These are phyloP conservation scores for Pseudoscleropodium purum DNA, from an alignment of 225 moss, liverwort and hornwort species.

Conservation along the genomic window DNA sequence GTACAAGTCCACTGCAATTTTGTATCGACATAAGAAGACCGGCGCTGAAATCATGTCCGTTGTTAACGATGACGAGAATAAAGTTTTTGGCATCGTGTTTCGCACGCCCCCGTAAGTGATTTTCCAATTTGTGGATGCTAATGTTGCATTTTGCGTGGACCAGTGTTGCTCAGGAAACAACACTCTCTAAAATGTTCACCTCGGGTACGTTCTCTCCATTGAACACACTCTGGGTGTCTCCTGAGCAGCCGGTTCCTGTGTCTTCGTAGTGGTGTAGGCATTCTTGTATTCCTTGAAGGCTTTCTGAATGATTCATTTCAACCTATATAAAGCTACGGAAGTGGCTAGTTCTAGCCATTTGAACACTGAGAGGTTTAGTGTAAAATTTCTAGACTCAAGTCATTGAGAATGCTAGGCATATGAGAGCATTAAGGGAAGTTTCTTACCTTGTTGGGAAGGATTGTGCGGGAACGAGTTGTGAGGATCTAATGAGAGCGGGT, in stretches of 20 bases:
- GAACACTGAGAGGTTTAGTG: neutral
- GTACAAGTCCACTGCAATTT: conserved; percentile 86
- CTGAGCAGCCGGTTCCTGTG: neutral
- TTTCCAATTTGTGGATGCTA: neutral
- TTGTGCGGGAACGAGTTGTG: neutral
- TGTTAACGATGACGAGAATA: conserved; percentile 89
- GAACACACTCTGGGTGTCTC: neutral
- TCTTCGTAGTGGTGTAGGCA: neutral
- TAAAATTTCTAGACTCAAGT: no score
- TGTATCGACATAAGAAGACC: conserved; percentile 89
- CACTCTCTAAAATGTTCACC: neutral
- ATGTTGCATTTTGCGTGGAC: neutral
- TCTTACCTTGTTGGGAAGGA: neutral
- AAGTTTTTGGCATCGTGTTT: conserved; percentile 96
- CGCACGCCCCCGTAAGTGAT: conserved; percentile 91
- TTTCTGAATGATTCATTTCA: neutral
- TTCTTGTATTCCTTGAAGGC: neutral
- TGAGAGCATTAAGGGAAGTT: neutral
- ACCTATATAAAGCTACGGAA: neutral
- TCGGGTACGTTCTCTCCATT: neutral
- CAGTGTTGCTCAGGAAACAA: neutral
- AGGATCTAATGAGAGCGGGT: neutral
- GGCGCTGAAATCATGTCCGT: conserved; percentile 96
- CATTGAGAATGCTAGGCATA: neutral
- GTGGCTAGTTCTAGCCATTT: neutral